These are phyloP conservation scores for Ustilago curta DNA, from an alignment of 1,284 basidiomycete genomes.

Conservation along the genomic window DNA sequence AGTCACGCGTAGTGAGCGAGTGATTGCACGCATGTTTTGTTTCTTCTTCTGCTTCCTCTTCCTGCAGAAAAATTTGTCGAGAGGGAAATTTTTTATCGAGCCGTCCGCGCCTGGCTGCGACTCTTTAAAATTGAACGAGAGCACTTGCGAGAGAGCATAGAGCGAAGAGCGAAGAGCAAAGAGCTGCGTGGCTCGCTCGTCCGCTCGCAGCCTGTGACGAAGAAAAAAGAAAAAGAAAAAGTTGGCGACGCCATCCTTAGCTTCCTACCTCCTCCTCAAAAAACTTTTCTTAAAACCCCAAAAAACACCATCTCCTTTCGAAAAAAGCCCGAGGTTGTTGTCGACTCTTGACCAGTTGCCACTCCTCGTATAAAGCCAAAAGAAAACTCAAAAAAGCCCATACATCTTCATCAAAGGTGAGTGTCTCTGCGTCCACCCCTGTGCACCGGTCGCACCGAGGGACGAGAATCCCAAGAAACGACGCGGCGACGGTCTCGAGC, in stretches of 20 bases:
- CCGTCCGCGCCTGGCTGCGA: background rate
- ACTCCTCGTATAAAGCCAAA: conserved; percentile 45
- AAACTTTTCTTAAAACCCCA: conserved; percentile 44
- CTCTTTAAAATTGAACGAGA: too few relatives aligned
- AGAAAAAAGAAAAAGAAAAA: conserved; percentile 8
- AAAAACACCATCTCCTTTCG: conserved; percentile 44
- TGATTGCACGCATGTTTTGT: background rate
- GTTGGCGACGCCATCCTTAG: conserved; percentile 19
- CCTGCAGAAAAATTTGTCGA: conserved; percentile 7
- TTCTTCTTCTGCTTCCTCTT: background rate
- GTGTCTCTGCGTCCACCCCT: background rate
- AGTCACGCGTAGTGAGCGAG: background rate
- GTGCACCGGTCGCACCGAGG: background rate
- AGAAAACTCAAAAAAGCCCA: conserved; percentile 40
- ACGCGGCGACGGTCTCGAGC: conserved; percentile 2
- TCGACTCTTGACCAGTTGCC: conserved; percentile 28
- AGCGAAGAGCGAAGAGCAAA: too few relatives aligned
- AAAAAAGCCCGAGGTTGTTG: conserved; percentile 46
- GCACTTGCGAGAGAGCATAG: too few relatives aligned
- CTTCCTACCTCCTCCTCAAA: conserved; percentile 42
- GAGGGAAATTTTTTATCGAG: conserved; percentile 4
- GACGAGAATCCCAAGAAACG: background rate
- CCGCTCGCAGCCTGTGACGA: conserved; percentile 10
- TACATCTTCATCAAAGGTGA: conserved; percentile 34
- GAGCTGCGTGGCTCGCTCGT: background rate